These are phyloP conservation scores for Penicillium malachiteum DNA, from an alignment of 495 filamentous ascomycete species.

Conservation along the genomic window DNA sequence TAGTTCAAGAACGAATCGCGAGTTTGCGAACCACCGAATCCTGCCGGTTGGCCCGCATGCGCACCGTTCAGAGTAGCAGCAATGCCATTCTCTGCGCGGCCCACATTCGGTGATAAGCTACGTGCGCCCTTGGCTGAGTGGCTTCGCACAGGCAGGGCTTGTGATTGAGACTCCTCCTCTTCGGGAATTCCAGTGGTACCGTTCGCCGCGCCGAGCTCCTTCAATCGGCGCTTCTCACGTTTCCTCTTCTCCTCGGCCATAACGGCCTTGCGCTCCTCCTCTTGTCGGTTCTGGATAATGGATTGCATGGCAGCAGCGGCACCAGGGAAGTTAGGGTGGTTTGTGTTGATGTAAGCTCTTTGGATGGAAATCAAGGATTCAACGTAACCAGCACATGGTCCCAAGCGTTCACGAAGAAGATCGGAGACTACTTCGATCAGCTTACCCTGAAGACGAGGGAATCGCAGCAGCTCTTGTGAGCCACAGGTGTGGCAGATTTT, in stretches of 20 bases:
- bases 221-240: slow-evolving; percentile 75
- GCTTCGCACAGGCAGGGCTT: slow-evolving; percentile 56
- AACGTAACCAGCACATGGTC: slow-evolving; percentile 85
- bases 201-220: slow-evolving; percentile 75
- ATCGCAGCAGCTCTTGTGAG: slow-evolving; percentile 86
- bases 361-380: slow-evolving; percentile 97
- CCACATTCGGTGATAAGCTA: slow-evolving; percentile 80
- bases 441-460: slow-evolving; percentile 91
- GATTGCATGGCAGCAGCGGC: slow-evolving; percentile 97
- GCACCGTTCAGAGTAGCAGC: slow-evolving; percentile 65
- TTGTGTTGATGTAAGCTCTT: slow-evolving; percentile 98
- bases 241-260: slow-evolving; percentile 80
- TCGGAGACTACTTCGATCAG: slow-evolving; percentile 98
- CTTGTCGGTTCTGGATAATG: slow-evolving; percentile 89
- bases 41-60: slow-evolving; percentile 61
- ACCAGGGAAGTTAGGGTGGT: slow-evolving; percentile 97
- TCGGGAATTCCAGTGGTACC: slow-evolving; percentile 69
- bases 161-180: slow-evolving; percentile 62
- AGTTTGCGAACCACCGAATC: slow-evolving; percentile 54
- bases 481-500: slow-evolving; percentile 99
- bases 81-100: slow-evolving; percentile 61
- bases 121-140: slow-evolving; percentile 61
- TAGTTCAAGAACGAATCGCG: slow-evolving; percentile 95
- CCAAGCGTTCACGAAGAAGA: slow-evolving; percentile 86
- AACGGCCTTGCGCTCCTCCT: slow-evolving; percentile 79